phyloP scores from a whole-genome alignment of 306 rosid genomes.

The Arachis stenosperma region DNA sequence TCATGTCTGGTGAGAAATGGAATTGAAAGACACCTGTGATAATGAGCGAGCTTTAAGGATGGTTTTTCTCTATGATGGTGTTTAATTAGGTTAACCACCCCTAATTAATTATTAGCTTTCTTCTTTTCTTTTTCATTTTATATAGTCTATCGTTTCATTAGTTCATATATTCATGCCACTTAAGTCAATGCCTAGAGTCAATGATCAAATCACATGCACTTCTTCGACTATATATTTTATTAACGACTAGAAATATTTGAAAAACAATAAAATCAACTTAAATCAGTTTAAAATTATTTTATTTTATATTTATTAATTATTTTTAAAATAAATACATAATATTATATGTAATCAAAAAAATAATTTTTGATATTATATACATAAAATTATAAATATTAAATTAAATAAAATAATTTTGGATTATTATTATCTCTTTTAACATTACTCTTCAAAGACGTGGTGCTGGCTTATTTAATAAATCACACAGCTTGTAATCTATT shows the following conservation, averaged over 20 bases:
- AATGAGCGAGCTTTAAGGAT: constrained; percentile 20
- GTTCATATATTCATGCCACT: constrained; percentile 19
- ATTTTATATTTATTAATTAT: too few relatives aligned
- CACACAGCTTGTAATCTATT: background rate
- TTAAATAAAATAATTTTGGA: too few relatives aligned
- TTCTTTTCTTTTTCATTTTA: background rate
- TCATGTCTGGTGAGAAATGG: constrained; percentile 1
- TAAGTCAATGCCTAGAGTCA: constrained; percentile 41
- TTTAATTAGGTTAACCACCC: constrained; percentile 38
- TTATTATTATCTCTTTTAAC: too few relatives aligned
- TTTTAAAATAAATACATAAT: too few relatives aligned
- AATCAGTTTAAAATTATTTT: too few relatives aligned
- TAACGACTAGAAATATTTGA: too few relatives aligned
- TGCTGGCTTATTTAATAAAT: too few relatives aligned
- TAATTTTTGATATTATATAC: too few relatives aligned
- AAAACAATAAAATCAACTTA: too few relatives aligned
- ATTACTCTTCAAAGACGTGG: too few relatives aligned
- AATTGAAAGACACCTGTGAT: background rate
- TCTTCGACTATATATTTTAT: constrained; percentile 6
- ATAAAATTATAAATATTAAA: too few relatives aligned
- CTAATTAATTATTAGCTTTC: constrained; percentile 11
- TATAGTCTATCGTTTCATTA: constrained; percentile 34
- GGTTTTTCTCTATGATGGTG: background rate
- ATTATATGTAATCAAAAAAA: too few relatives aligned
- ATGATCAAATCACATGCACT: constrained; percentile 35